Evolutionary conservation across 495 filamentous ascomycete species (phyloP).

Genomic region (Aspergillus funiculosus): DNA sequence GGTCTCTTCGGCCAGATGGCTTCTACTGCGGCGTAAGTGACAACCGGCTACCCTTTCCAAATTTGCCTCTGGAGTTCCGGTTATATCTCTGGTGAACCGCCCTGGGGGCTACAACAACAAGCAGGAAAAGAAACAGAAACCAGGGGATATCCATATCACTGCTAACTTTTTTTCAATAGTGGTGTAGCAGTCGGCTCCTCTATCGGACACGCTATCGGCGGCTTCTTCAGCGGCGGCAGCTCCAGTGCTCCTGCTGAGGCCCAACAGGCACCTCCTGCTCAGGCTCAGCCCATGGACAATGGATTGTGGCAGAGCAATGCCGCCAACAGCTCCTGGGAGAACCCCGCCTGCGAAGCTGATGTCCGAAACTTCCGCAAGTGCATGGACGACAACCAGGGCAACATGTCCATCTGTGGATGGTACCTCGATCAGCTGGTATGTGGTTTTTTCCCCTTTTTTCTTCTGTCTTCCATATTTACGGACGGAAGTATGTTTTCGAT

Average conservation of each 20-base stretch:
- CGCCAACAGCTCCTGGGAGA: conserved; percentile 41
- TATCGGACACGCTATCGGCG: conserved; percentile 90
- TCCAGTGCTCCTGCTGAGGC: conserved; percentile 52
- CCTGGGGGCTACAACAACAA: too few species aligned
- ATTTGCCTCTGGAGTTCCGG: not conserved
- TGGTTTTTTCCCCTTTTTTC: conserved; percentile 8
- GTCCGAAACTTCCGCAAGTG: conserved; percentile 85
- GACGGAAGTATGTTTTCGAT: conserved; percentile 23
- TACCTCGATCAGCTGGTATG: conserved; percentile 87
- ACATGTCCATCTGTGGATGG: conserved; percentile 95
- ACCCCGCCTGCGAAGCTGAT: conserved; percentile 65
- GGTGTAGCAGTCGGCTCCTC: conserved; percentile 94
- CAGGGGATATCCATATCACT: too few species aligned
- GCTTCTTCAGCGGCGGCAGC: conserved; percentile 70
- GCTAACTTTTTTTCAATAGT: conserved; percentile 41
- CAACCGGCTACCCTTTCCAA: not conserved
- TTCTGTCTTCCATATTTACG: not conserved
- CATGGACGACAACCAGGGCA: conserved; percentile 88
- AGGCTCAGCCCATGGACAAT: conserved; percentile 43
- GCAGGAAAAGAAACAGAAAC: not conserved
- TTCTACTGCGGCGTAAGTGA: conserved; percentile 72
- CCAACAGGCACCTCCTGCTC: conserved; percentile 38
- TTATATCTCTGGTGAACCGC: too few species aligned
- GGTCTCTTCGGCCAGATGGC: conserved; percentile 84
- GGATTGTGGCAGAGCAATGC: conserved; percentile 51